Base-by-base conservation (phyloP, 23 red algal genomes). In the Pyropia yezoensis region DNA sequence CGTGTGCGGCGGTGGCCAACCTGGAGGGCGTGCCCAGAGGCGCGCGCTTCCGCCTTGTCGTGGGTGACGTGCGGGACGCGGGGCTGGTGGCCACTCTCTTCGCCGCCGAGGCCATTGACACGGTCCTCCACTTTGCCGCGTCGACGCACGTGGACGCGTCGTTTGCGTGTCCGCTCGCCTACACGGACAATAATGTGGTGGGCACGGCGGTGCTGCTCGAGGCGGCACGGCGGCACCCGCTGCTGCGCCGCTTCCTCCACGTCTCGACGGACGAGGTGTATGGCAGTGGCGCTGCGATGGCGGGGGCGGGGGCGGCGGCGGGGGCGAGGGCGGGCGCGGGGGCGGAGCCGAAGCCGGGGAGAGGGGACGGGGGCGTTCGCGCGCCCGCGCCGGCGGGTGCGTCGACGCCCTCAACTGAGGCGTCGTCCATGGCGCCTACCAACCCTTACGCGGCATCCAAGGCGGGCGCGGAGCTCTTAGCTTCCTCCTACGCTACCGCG, bases 181-280 rank as follows among this genome's bases (percentile, higher is more conserved):
- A 91, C 53, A 89, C 93, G 13, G 76, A 70, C 14, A 97, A 89
- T 29, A 97, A 97, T 57, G 93, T 97, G 57, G 71, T 97, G 14
- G 93, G 93, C 15, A 97, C 93, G 23, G 85, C 90, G 51, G 87
- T 90, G 16, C 73, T 97, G 22, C 53, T 97, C 22, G 93, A 97
- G 50, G 62, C 77, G 18, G 85, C 79, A 23, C 77, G 93, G 54
- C 73, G 87, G 70, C 90, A 97, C 57, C 73, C 71, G 9, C 33
- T 14, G 14, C 50, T 97, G 15, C 59, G 59, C 11, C 79, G 93
- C 13, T 90, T 97, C 61, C 86, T 97, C 52, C 93, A 97, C 66
- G 85, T 90, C 29, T 84, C 76, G 61, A 97, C 93, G 17, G 93
- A 97, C 62, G 93, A 97, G 72, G 87, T 97, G 63, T 97, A 97